Conservation (phyloP, 805 yeast genomes). For the Tetrapisispora taiwanensis region DNA sequence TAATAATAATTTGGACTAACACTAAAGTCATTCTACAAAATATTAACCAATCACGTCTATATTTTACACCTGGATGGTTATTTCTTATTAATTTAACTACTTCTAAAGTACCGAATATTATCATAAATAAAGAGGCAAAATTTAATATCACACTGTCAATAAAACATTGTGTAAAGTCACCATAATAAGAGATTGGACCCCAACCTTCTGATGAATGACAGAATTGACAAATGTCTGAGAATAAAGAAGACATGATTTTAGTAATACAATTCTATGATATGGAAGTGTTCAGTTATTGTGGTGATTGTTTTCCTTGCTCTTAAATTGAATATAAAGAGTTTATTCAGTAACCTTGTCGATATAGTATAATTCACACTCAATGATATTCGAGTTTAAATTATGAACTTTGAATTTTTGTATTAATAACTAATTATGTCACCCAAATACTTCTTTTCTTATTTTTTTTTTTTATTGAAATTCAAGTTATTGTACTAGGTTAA, state of each 20-base stretch:
- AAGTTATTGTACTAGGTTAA: too few relatives aligned
- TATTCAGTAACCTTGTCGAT: too few relatives aligned
- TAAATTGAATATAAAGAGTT: too few relatives aligned
- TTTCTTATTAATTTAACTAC: conserved; percentile 20
- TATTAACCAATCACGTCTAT: conserved; percentile 32
- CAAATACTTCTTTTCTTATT: too few relatives aligned
- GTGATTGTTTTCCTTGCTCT: too few relatives aligned
- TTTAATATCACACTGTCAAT: conserved; percentile 43
- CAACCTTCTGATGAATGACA: conserved; percentile 32
- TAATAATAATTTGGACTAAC: conserved; percentile 24
- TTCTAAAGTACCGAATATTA: conserved; percentile 35
- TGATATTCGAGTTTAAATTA: too few relatives aligned
- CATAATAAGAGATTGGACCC: conserved; percentile 37
- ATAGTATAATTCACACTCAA: too few relatives aligned
- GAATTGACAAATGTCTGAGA: conserved; percentile 8
- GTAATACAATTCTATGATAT: neutral
- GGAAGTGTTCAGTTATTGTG: too few relatives aligned
- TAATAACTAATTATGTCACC: too few relatives aligned
- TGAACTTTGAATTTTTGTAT: too few relatives aligned
- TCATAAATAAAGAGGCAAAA: conserved; percentile 33
- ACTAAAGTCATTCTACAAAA: conserved; percentile 29
- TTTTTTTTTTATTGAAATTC: too few relatives aligned
- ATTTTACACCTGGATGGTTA: conserved; percentile 24
- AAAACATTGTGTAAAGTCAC: conserved; percentile 53
- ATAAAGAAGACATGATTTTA: neutral